Percentiles rank a stretch among this genome's conserved stretches.
phyloP scores from a whole-genome alignment of 164 flowering plant species.

The Nymphaea colorata region DNA sequence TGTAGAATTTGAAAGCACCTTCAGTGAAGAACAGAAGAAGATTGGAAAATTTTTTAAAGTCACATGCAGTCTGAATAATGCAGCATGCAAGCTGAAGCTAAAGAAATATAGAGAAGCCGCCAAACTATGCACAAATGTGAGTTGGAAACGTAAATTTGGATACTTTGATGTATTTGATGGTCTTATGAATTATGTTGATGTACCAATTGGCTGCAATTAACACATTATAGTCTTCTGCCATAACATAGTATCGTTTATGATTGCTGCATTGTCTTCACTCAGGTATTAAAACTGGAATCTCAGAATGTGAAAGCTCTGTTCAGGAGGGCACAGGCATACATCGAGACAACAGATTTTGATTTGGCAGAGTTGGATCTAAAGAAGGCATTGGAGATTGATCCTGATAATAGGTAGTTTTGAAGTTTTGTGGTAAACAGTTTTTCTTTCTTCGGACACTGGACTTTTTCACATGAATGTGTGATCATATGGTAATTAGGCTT shows the following conservation, averaged over 20 bases:
- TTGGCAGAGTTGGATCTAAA: conserved; percentile 17
- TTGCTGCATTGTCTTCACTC: not conserved
- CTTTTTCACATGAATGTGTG: not conserved
- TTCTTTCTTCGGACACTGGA: too few relatives aligned
- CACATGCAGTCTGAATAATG: conserved; percentile 23
- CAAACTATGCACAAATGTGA: conserved; percentile 18
- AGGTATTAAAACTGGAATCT: conserved; percentile 16
- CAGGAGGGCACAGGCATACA: conserved; percentile 19
- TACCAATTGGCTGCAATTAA: too few relatives aligned
- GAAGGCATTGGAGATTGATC: conserved; percentile 15
- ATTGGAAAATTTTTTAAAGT: conserved; percentile 15
- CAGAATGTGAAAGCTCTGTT: conserved; percentile 16
- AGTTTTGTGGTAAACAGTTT: not conserved
- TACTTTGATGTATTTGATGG: not conserved
- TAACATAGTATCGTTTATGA: too few relatives aligned
- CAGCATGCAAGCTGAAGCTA: conserved; percentile 23
- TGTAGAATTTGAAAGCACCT: conserved; percentile 19
- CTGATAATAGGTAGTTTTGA: conserved; percentile 11
- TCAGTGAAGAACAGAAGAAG: conserved; percentile 18
- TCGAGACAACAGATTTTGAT: conserved; percentile 14
- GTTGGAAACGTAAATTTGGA: not conserved
- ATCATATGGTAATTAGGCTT: not conserved
- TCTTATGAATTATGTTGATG: too few relatives aligned
- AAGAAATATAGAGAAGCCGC: conserved; percentile 22
- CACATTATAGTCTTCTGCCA: too few relatives aligned